A percentile compares a stretch with the other conserved stretches of the same genome.
phyloP scores from a whole-genome alignment of 140 eudicot genomes.

The Bidens hawaiensis region DNA sequence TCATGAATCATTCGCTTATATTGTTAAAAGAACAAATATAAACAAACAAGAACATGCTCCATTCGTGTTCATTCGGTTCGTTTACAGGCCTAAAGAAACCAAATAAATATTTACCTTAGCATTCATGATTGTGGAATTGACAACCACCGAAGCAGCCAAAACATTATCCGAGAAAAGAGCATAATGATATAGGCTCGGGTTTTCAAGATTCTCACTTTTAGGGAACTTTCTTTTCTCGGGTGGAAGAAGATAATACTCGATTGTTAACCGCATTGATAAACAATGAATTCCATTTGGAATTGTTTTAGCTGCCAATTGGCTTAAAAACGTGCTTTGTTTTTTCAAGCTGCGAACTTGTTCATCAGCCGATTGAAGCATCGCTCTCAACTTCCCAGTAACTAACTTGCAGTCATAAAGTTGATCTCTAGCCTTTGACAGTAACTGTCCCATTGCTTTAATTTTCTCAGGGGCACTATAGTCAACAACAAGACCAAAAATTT shows the following conservation, averaged over 20 bases:
- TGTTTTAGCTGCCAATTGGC: constrained; percentile 91
- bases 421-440: constrained; percentile 70
- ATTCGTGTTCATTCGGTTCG: no score
- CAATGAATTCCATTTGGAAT: constrained; percentile 94
- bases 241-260: constrained; percentile 82
- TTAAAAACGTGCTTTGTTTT: constrained; percentile 86
- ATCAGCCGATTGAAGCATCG: constrained; percentile 94
- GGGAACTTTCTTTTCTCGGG: constrained; percentile 73
- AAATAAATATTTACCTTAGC: constrained; percentile 54
- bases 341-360: constrained; percentile 91
- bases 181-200: constrained; percentile 73
- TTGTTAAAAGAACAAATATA: no score
- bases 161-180: constrained; percentile 94
- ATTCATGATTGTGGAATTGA: constrained; percentile 76
- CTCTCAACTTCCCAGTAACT: constrained; percentile 84
- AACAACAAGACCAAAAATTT: not conserved
- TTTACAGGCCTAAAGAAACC: not conserved
- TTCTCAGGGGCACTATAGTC: constrained; percentile 66
- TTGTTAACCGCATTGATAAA: constrained; percentile 76
- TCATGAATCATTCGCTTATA: no score
- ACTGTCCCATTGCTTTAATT: constrained; percentile 78
- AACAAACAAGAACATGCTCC: no score
- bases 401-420: constrained; percentile 78
- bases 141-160: constrained; percentile 93
- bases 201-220: constrained; percentile 68